A percentile compares a stretch with the other conserved stretches of the same genome.
Evolutionary conservation across 208 protist species (phyloP).

Genomic region (Acanthamoeba triangularis): DNA sequence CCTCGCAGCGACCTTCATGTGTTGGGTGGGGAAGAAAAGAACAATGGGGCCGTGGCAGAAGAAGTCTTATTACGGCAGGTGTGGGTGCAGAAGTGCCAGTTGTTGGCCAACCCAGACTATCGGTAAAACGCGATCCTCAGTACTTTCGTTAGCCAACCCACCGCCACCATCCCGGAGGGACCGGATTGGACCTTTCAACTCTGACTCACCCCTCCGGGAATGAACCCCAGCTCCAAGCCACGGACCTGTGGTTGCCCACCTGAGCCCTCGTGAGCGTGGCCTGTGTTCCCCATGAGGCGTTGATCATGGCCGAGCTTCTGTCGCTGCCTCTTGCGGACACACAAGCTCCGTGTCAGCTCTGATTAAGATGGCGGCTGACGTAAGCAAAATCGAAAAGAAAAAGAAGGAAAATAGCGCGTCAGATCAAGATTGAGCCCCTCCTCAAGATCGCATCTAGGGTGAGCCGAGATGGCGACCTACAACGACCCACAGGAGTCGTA

Average conservation of each 20-base stretch:
- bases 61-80: neutral
- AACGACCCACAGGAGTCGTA: constrained; percentile 9
- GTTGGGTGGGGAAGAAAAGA: neutral
- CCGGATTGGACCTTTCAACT: neutral
- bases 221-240: neutral
- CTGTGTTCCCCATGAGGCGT: too few relatives aligned
- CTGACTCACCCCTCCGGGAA: neutral
- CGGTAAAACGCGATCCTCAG: neutral
- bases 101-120: neutral
- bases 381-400: neutral
- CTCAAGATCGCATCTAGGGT: too few relatives aligned
- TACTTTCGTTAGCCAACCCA: neutral
- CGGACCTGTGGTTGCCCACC: too few relatives aligned
- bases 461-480: neutral
- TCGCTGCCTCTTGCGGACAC: too few relatives aligned
- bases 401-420: neutral
- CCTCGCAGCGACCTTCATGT: neutral
- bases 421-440: too few relatives aligned
- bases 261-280: too few relatives aligned
- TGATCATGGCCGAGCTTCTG: too few relatives aligned
- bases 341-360: too few relatives aligned
- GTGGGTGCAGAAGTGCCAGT: too few relatives aligned
- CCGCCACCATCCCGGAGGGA: neutral
- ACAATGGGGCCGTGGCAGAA: neutral
- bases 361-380: too few relatives aligned